phyloP scores from a whole-genome alignment of 164 flowering plant species.

The Stephania japonica region DNA sequence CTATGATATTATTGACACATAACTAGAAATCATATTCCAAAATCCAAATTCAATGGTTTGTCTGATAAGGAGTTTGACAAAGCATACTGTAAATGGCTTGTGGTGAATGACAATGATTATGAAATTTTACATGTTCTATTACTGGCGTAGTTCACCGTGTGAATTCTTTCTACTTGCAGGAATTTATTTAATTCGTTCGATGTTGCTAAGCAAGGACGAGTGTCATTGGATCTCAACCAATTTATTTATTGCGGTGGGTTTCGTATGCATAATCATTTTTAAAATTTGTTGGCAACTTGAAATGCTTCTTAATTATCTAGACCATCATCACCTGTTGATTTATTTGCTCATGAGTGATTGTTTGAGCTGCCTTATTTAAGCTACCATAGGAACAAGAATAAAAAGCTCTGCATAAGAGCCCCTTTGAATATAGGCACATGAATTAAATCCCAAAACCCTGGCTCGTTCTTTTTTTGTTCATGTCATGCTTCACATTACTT shows the following conservation, averaged over 20 bases:
- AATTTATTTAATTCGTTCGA: constrained; percentile 75
- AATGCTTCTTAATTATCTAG: background rate
- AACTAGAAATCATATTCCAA: background rate
- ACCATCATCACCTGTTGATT: background rate
- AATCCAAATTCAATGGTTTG: background rate
- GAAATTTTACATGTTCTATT: background rate
- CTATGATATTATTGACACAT: background rate
- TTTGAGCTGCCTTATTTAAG: too few relatives aligned
- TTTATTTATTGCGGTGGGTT: constrained; percentile 70
- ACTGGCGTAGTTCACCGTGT: background rate
- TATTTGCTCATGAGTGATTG: background rate
- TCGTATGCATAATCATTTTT: background rate
- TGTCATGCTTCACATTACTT: background rate
- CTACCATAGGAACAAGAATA: too few relatives aligned
- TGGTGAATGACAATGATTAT: background rate
- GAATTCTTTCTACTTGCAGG: constrained; percentile 28
- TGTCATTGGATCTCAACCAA: constrained; percentile 76
- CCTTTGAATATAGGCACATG: too few relatives aligned
- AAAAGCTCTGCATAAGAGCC: too few relatives aligned
- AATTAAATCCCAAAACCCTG: background rate
- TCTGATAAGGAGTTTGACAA: background rate
- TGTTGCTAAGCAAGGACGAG: constrained; percentile 70
- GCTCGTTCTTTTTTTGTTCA: background rate
- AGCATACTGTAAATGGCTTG: background rate
- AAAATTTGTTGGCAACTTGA: too few relatives aligned